A percentile compares a stretch with the other conserved stretches of the same genome.
Evolutionary conservation across 2,329 filamentous ascomycete species (phyloP).

Genomic region (Colletotrichum nymphaeae): DNA sequence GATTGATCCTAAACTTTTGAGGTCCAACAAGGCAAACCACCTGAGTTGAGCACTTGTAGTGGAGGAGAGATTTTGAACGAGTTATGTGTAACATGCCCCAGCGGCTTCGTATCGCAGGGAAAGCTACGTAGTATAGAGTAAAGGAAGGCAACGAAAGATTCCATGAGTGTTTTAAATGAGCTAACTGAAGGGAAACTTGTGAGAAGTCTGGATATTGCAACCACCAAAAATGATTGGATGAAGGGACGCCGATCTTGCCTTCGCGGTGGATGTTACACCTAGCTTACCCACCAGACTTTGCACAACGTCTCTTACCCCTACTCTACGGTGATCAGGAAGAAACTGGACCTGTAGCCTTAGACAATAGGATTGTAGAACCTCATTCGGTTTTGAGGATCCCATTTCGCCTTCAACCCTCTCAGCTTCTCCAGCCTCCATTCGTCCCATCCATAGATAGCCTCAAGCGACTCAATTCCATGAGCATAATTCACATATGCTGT

Average conservation of each 20-base stretch:
- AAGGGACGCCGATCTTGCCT: background rate
- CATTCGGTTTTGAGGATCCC: slow-evolving; percentile 43
- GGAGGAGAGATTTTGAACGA: background rate
- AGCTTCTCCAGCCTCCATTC: slow-evolving; percentile 41
- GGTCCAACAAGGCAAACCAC: background rate
- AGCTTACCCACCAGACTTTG: background rate
- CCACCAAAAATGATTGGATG: too few species aligned
- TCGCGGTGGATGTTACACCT: background rate
- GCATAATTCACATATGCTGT: slow-evolving; percentile 47
- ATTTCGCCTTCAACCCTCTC: slow-evolving; percentile 40
- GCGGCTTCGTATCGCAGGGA: background rate
- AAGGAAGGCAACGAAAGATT: background rate
- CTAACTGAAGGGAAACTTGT: too few species aligned
- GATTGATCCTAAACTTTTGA: background rate
- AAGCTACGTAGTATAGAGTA: background rate
- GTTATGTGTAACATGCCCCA: background rate
- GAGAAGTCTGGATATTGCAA: too few species aligned
- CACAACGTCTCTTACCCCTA: too few species aligned
- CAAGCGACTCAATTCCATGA: slow-evolving; percentile 43
- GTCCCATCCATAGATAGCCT: slow-evolving; percentile 39
- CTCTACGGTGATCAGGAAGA: background rate
- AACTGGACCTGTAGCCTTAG: background rate
- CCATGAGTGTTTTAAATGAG: too few species aligned
- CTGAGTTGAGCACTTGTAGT: background rate
- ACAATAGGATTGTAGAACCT: slow-evolving; percentile 41